Conservation (phyloP, 208 protist species). For the Wallacemonas sp. region DNA sequence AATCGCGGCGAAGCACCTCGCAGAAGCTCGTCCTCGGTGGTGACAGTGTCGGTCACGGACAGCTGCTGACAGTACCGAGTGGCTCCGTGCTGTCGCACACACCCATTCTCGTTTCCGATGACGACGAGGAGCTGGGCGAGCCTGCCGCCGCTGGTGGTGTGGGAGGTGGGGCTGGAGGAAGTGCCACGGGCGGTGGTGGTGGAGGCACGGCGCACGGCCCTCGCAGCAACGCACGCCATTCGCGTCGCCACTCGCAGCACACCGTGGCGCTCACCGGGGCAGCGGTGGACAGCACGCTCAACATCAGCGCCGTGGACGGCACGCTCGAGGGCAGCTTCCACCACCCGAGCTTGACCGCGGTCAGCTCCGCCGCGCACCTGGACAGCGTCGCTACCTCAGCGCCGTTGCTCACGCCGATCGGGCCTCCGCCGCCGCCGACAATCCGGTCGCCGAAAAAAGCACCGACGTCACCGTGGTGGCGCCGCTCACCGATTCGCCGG, state of each 20-base stretch:
- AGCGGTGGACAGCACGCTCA: slow-evolving; percentile 5
- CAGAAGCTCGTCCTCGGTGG: too few relatives aligned
- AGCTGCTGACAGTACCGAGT: slow-evolving; percentile 2
- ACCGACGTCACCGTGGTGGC: slow-evolving; percentile 2
- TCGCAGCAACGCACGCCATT: not conserved
- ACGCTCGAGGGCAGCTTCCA: slow-evolving; percentile 8
- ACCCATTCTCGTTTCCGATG: not conserved
- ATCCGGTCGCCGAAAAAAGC: too few relatives aligned
- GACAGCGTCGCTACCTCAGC: not conserved
- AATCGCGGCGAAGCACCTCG: too few relatives aligned
- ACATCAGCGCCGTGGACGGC: not conserved
- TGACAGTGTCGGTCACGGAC: not conserved
- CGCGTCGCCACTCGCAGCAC: not conserved
- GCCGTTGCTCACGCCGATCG: not conserved
- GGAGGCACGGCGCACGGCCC: not conserved
- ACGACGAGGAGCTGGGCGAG: slow-evolving; percentile 1
- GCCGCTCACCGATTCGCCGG: slow-evolving; percentile 8
- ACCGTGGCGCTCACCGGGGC: not conserved
- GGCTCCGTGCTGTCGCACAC: slow-evolving; percentile 2
- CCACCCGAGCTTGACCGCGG: not conserved
- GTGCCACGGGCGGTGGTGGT: too few relatives aligned
- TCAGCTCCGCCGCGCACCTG: not conserved
- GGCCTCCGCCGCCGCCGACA: too few relatives aligned
- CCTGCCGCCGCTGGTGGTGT: too few relatives aligned
- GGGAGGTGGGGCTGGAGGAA: too few relatives aligned